Conservation (phyloP, 2,329 filamentous ascomycete species). For the Trichoderma polysporum region DNA sequence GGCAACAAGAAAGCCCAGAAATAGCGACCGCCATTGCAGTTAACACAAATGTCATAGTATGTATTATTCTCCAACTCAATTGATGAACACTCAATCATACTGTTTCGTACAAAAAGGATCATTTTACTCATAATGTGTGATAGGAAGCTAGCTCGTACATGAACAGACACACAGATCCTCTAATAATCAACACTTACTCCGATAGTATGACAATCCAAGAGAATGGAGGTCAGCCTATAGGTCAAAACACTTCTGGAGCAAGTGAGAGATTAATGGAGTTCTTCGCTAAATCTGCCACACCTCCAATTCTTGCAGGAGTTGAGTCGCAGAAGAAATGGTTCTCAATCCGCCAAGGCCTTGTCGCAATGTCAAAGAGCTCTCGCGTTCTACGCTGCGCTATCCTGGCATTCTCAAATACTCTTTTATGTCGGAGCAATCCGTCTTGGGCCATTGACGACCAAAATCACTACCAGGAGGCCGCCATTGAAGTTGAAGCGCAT, state of each 20-base stretch:
- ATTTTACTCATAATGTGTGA: not conserved
- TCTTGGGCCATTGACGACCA: slow-evolving; percentile 34
- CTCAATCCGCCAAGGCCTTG: slow-evolving; percentile 47
- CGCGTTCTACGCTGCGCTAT: slow-evolving; percentile 49
- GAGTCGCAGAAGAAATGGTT: slow-evolving; percentile 54
- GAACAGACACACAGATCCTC: not conserved
- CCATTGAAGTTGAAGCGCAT: slow-evolving; percentile 34
- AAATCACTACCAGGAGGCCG: slow-evolving; percentile 40
- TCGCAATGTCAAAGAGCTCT: slow-evolving; percentile 48
- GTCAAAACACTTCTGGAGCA: not conserved
- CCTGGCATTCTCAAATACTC: slow-evolving; percentile 51
- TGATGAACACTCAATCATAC: too few relatives aligned
- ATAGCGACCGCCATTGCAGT: not conserved
- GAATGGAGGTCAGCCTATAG: not conserved
- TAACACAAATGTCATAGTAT: slow-evolving; percentile 24
- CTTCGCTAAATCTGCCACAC: slow-evolving; percentile 49
- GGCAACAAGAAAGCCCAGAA: slow-evolving; percentile 23
- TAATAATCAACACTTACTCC: not conserved
- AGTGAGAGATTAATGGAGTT: slow-evolving; percentile 44
- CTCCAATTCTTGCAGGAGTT: slow-evolving; percentile 53
- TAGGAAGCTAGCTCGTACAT: not conserved
- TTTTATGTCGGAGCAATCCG: slow-evolving; percentile 39
- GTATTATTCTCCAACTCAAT: not conserved
- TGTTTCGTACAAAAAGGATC: not conserved
- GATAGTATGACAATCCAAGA: not conserved